Evolutionary conservation across 2,329 filamentous ascomycete species (phyloP), one percentile per base, ranked within the genome.

Genomic region (Pestalotiopsis sp.): DNA sequence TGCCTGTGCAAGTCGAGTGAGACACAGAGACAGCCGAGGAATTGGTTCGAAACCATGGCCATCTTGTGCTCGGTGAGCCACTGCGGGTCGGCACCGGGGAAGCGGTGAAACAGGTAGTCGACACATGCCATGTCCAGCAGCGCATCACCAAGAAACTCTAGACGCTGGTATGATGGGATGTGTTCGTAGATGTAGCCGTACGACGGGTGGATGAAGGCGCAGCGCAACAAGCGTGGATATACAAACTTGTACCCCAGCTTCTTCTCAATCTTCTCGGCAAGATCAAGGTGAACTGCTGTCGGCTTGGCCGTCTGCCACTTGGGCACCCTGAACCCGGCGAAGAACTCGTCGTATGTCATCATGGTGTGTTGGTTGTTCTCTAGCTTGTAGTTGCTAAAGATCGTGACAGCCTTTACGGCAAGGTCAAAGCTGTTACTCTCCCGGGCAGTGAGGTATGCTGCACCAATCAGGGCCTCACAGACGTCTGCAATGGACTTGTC

Each of bases 61-160:
- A 97, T 98, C 81, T 98, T 98, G 84, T 98, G 95, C 79, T 98
- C 96, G 0, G 96, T 98, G 68, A 99, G 84, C 95, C 95, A 98
- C 77, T 98, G 94, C 0, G 96, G 95, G 74, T 97, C 94, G 68
- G 91, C 92, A 64, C 88, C 83, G 0, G 94, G 94, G 73, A 92
- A 94, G 3, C 84, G 85, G 72, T 89, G 86, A 80, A 94, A 98
- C 3, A 99, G 85, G 73, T 93, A 89, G 73, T 94, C 92, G 66
- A 98, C 91, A 73, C 91, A 93, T 11, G 72, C 70, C 76, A 78
- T 77, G 59, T 78, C 76, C 4, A 77, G 88, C 1, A 98, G 84
- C 0, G 95, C 89, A 76, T 98, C 96, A 0, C 95, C 95, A 0
- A 98, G 82, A 72, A 98, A 98, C 73, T 98, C 95, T 0, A 98